phyloP scores from a whole-genome alignment of 352 stramenopile genomes.

The Globisporangium canariense region DNA sequence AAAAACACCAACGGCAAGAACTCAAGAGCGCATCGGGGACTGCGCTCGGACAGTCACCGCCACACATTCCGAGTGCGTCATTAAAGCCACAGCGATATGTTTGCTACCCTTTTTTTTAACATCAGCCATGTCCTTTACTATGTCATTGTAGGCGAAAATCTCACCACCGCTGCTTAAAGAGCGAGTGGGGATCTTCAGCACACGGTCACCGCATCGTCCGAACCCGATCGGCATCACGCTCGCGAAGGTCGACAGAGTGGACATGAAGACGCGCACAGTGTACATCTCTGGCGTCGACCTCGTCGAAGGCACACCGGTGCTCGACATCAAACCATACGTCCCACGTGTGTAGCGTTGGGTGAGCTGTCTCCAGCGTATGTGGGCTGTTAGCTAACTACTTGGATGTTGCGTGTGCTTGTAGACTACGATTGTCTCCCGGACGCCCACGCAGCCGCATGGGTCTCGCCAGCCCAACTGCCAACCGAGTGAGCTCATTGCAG shows the following conservation, averaged over 20 bases:
- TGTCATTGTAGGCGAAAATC: constrained; percentile 52
- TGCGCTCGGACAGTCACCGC: constrained; percentile 69
- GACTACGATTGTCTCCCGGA: constrained; percentile 52
- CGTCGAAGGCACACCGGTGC: constrained; percentile 95
- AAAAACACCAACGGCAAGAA: constrained; percentile 89
- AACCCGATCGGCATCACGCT: constrained; percentile 94
- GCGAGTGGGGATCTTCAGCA: constrained; percentile 93
- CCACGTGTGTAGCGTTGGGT: constrained; percentile 30
- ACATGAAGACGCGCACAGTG: constrained; percentile 54
- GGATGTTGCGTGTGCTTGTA: constrained; percentile 8
- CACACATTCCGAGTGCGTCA: constrained; percentile 51
- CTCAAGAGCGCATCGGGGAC: constrained; percentile 47
- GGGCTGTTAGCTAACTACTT: neutral
- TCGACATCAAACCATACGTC: constrained; percentile 99
- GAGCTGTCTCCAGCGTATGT: neutral
- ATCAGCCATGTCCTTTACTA: neutral
- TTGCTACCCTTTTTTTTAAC: neutral
- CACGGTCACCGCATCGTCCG: constrained; percentile 95
- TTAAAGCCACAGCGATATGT: constrained; percentile 3
- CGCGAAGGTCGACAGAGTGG: constrained; percentile 84
- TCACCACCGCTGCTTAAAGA: constrained; percentile 66
- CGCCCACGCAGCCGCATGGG: constrained; percentile 37
- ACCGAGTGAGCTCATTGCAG: constrained; percentile 29
- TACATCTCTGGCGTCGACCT: constrained; percentile 89
- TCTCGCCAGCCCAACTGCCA: constrained; percentile 31